Percentiles rank a stretch among this genome's conserved stretches.
Conservation (phyloP, 768 basidiomycete species). For the Rhodocollybia butyracea region DNA sequence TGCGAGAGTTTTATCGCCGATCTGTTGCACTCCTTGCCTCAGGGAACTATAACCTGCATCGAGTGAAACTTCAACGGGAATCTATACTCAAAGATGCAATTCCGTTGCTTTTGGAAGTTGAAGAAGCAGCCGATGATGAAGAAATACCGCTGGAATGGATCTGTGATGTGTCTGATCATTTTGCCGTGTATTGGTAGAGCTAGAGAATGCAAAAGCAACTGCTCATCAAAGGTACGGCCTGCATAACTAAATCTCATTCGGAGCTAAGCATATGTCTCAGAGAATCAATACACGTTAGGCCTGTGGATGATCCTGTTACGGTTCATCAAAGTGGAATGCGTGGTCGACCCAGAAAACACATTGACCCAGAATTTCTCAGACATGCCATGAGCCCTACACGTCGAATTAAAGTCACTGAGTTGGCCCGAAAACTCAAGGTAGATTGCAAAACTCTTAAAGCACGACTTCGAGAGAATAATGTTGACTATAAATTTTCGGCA, state of each 20-base stretch:
- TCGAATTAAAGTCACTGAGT: constrained; percentile 7
- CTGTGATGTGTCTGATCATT: neutral
- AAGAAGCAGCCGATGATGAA: neutral
- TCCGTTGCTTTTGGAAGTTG: too few relatives aligned
- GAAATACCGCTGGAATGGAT: neutral
- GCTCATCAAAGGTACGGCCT: neutral
- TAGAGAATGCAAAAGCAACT: neutral
- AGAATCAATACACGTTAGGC: neutral
- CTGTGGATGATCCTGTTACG: neutral
- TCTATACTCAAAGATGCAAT: too few relatives aligned
- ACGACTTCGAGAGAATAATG: neutral
- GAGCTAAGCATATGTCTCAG: neutral
- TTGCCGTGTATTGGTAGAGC: neutral
- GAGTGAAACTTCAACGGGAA: neutral
- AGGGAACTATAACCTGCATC: neutral
- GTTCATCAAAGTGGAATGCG: neutral
- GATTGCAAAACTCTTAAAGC: constrained; percentile 11
- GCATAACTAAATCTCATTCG: neutral
- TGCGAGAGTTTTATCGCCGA: neutral
- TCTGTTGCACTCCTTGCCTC: neutral
- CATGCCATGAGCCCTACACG: constrained; percentile 10
- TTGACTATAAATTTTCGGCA: constrained; percentile 3
- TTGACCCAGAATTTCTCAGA: neutral
- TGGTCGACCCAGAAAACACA: neutral
- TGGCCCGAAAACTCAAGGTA: constrained; percentile 12